Conservation (phyloP, 495 filamentous ascomycete genomes). For the Lophiotrema nucula region DNA sequence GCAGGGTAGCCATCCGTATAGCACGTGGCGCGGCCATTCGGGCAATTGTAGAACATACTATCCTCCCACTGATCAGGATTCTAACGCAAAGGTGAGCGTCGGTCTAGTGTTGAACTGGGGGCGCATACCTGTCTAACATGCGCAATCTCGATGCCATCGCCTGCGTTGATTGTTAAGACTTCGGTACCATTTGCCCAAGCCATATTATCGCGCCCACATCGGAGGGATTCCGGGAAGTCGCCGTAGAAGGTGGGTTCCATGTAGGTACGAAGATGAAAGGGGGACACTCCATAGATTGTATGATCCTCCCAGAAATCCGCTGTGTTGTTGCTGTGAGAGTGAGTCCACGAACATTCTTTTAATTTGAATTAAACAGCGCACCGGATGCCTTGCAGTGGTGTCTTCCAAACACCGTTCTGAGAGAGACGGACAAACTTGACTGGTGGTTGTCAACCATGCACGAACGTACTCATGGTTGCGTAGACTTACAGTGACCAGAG, state of each 20-base stretch:
- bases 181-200: conserved; percentile 7
- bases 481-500: too few species aligned
- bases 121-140: too few species aligned
- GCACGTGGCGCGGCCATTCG: conserved; percentile 12
- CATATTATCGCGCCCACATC: conserved; percentile 25
- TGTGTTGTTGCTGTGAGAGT: conserved; percentile 14
- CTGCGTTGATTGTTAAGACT: conserved; percentile 9
- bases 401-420: conserved; percentile 6
- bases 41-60: conserved; percentile 4
- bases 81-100: too few species aligned
- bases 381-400: conserved; percentile 16
- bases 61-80: conserved; percentile 5
- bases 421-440: conserved; percentile 9
- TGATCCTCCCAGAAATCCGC: conserved; percentile 2
- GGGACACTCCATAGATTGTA: conserved; percentile 1
- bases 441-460: too few species aligned
- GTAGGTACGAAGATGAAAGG: not conserved
- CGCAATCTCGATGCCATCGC: conserved; percentile 17
- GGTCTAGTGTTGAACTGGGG: too few species aligned
- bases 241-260: conserved; percentile 8
- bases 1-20: not conserved
- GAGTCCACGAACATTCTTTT: not conserved
- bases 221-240: conserved; percentile 14
- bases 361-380: not conserved
- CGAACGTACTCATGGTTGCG: too few species aligned